phyloP scores from a whole-genome alignment of 768 basidiomycete genomes.

The Brasilioporus rufonigricans region DNA sequence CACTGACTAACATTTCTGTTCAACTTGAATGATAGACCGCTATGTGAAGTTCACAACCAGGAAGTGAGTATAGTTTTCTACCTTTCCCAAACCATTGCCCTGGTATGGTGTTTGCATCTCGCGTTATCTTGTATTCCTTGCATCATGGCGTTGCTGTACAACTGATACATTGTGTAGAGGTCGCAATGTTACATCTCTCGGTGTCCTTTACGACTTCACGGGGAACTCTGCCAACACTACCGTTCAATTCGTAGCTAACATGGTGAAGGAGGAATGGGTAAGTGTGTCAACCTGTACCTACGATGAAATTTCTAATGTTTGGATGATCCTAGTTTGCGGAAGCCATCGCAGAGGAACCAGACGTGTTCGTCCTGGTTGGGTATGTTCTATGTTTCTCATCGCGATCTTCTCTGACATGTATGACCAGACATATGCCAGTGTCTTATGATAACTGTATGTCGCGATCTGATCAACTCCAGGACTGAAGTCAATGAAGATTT shows the following conservation, averaged over 20 bases:
- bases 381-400: slow-evolving; percentile 25
- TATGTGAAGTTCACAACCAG: slow-evolving; percentile 72
- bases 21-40: slow-evolving; percentile 38
- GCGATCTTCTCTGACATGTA: background rate
- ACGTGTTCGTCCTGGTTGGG: slow-evolving; percentile 78
- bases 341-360: slow-evolving; percentile 77
- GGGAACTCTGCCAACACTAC: slow-evolving; percentile 70
- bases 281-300: slow-evolving; percentile 3
- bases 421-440: slow-evolving; percentile 80
- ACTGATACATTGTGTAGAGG: background rate
- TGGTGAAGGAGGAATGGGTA: slow-evolving; percentile 82
- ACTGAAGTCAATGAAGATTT: background rate
- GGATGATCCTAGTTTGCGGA: slow-evolving; percentile 56
- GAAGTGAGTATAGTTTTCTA: slow-evolving; percentile 44
- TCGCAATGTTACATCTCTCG: slow-evolving; percentile 45
- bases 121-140: too few relatives aligned
- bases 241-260: slow-evolving; percentile 57
- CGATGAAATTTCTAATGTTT: background rate
- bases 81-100: background rate
- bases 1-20: slow-evolving; percentile 37
- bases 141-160: background rate
- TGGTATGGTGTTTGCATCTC: too few relatives aligned
- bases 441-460: slow-evolving; percentile 60
- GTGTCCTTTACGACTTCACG: slow-evolving; percentile 74
- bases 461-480: background rate